These are phyloP conservation scores for Plasmopara halstedii DNA, from an alignment of 352 stramenopile genomes.

Conservation along the genomic window DNA sequence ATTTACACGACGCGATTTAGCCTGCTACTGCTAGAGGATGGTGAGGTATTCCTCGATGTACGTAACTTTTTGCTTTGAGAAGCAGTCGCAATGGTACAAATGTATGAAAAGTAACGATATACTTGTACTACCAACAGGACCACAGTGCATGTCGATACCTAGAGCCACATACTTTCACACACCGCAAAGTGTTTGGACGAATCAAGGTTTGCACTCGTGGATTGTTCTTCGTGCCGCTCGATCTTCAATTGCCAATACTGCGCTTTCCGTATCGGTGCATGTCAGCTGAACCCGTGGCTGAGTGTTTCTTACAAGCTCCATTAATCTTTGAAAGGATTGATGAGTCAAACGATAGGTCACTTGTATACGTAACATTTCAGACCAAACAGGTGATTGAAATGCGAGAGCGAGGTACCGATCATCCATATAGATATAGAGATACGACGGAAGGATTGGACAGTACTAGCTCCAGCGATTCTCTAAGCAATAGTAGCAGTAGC, in stretches of 20 bases:
- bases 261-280: constrained; percentile 80
- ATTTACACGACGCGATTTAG: constrained; percentile 70
- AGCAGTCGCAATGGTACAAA: neutral
- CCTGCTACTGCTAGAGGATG: constrained; percentile 87
- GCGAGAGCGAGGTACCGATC: constrained; percentile 60
- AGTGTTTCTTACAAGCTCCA: constrained; percentile 35
- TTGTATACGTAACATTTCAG: constrained; percentile 54
- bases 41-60: constrained; percentile 88
- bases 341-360: neutral
- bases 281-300: constrained; percentile 32
- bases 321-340: neutral
- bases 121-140: constrained; percentile 30
- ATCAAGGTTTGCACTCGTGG: constrained; percentile 83
- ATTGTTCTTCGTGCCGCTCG: constrained; percentile 85
- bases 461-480: neutral
- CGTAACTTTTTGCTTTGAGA: constrained; percentile 5
- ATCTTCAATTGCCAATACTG: constrained; percentile 57
- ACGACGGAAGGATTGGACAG: constrained; percentile 7
- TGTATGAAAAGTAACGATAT: constrained; percentile 11
- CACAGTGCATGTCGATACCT: constrained; percentile 57
- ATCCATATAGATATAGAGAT: constrained; percentile 50
- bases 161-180: constrained; percentile 24
- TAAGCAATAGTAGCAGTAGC: constrained; percentile 4
- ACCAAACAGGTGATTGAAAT: constrained; percentile 60
- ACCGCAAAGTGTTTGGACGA: constrained; percentile 44